phyloP scores from a whole-genome alignment of 1,284 basidiomycete genomes.

The Filobasidium uniguttulatum region DNA sequence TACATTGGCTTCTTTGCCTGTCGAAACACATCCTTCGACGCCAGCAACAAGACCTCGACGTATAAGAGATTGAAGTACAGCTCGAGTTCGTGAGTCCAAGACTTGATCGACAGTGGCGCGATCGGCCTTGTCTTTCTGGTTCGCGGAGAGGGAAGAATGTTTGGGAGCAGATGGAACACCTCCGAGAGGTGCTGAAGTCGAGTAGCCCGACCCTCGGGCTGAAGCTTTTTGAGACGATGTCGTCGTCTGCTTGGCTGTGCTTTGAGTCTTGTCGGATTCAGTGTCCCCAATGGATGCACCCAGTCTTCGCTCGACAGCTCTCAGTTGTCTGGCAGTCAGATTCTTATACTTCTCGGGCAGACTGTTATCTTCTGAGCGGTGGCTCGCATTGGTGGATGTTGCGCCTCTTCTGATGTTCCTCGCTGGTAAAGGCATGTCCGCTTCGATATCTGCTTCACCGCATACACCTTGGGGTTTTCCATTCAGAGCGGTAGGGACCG shows the following conservation, averaged over 20 bases:
- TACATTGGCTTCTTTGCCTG: conserved; percentile 93
- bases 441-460: conserved; percentile 19
- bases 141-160: conserved; percentile 67
- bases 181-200: conserved; percentile 38
- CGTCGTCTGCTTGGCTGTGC: conserved; percentile 41
- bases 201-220: conserved; percentile 57
- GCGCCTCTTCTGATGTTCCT: conserved; percentile 14
- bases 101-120: conserved; percentile 90
- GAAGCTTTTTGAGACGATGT: conserved; percentile 21
- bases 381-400: neutral
- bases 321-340: conserved; percentile 3
- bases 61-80: conserved; percentile 88
- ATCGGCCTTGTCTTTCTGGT: conserved; percentile 84
- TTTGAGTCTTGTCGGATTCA: too few species aligned
- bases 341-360: neutral
- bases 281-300: too few species aligned
- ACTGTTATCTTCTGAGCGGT: neutral
- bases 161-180: conserved; percentile 77
- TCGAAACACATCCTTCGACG: conserved; percentile 85
- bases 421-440: conserved; percentile 22
- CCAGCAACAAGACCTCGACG: conserved; percentile 69
- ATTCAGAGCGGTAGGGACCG: conserved; percentile 16
- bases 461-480: conserved; percentile 8
- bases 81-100: conserved; percentile 72
- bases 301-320: neutral